Evolutionary conservation across 2,329 filamentous ascomycete genomes (phyloP).

Genomic region (Phaeophleospora eucalypticola): DNA sequence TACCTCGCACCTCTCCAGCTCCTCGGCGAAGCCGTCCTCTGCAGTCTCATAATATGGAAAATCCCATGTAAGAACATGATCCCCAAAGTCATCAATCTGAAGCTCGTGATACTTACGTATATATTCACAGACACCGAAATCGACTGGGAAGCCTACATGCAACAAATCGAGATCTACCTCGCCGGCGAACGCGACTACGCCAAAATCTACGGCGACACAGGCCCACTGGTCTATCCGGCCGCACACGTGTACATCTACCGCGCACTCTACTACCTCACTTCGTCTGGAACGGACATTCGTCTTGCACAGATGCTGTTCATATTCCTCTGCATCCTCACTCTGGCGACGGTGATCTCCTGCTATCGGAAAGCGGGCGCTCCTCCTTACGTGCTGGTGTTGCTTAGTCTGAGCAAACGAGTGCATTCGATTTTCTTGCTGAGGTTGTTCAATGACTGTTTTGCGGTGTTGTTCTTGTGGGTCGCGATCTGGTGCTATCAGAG

Average conservation of each 20-base stretch:
- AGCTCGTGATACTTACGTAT: constrained; percentile 4
- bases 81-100: background rate
- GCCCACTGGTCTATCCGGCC: constrained; percentile 91
- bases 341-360: constrained; percentile 75
- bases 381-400: constrained; percentile 79
- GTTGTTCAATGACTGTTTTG: constrained; percentile 94
- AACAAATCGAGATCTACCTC: constrained; percentile 76
- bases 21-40: constrained; percentile 66
- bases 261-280: constrained; percentile 70
- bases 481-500: constrained; percentile 76
- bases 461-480: constrained; percentile 75
- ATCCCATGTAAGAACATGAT: constrained; percentile 65
- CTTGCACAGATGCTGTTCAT: constrained; percentile 83
- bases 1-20: constrained; percentile 66
- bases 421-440: constrained; percentile 91
- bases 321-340: constrained; percentile 68
- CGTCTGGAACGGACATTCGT: constrained; percentile 69
- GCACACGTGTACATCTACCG: constrained; percentile 85
- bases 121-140: constrained; percentile 78
- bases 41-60: constrained; percentile 70
- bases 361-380: constrained; percentile 76
- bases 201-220: constrained; percentile 79
- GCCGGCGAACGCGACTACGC: constrained; percentile 85
- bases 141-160: constrained; percentile 96
- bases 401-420: constrained; percentile 84